Evolutionary conservation across 495 filamentous ascomycete genomes (phyloP).

Genomic region (Aspergillus bridgeri): DNA sequence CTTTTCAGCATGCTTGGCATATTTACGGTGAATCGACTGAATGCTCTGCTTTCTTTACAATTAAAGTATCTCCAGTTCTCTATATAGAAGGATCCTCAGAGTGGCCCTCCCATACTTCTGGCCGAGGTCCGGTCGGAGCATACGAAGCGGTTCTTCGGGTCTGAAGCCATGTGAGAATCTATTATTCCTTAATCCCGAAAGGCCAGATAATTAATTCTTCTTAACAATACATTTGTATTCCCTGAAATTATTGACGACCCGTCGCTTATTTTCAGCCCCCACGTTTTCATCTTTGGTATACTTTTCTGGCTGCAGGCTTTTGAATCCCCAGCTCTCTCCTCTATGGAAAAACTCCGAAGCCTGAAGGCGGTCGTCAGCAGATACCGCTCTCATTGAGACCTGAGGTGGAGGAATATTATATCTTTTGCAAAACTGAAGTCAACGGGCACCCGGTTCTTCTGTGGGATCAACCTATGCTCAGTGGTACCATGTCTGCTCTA

Average conservation of each 20-base stretch:
- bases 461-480: constrained; percentile 17
- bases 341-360: constrained; percentile 22
- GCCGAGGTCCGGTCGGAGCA: constrained; percentile 19
- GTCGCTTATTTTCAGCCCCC: constrained; percentile 24
- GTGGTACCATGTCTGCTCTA: constrained; percentile 15
- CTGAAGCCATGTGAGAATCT: constrained; percentile 15
- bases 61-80: constrained; percentile 21
- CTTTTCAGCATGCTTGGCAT: constrained; percentile 15
- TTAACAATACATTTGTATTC: constrained; percentile 25
- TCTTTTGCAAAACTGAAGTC: constrained; percentile 22
- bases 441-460: constrained; percentile 12
- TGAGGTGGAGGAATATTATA: constrained; percentile 20
- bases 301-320: constrained; percentile 22
- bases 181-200: constrained; percentile 1
- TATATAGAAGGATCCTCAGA: constrained; percentile 18
- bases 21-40: constrained; percentile 21
- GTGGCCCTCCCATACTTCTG: constrained; percentile 20
- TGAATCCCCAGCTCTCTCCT: constrained; percentile 15
- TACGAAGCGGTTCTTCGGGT: constrained; percentile 21
- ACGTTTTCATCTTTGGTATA: constrained; percentile 24
- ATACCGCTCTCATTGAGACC: constrained; percentile 19
- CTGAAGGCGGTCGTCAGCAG: constrained; percentile 20
- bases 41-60: constrained; percentile 20
- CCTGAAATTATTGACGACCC: constrained; percentile 27
- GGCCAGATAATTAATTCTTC: too few species aligned